A percentile compares a stretch with the other conserved stretches of the same genome.
phyloP scores from a whole-genome alignment of 768 basidiomycete genomes.

The Suillus ampliporus region DNA sequence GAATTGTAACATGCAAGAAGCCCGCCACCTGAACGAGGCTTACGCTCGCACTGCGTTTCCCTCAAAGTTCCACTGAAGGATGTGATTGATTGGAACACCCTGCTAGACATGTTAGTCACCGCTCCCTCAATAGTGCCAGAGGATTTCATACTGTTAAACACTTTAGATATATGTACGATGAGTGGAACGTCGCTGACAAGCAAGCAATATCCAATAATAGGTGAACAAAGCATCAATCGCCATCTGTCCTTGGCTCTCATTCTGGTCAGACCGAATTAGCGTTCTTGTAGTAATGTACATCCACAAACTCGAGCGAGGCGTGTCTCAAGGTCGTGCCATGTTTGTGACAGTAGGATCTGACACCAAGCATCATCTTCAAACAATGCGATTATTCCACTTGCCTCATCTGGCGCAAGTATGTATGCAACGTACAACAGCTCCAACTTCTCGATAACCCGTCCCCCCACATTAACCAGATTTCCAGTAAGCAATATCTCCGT shows the following conservation, averaged over 20 bases:
- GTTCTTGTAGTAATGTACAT: neutral
- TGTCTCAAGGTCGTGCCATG: neutral
- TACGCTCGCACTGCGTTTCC: neutral
- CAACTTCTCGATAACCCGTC: conserved; percentile 1
- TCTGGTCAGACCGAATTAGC: no score
- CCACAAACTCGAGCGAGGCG: neutral
- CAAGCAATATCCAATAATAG: no score
- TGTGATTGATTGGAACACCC: no score
- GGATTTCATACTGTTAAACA: no score
- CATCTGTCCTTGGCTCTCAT: no score
- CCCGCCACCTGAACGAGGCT: neutral
- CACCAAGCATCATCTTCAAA: neutral
- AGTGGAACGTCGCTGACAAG: no score
- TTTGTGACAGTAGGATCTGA: neutral
- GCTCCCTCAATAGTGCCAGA: no score
- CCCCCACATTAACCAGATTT: conserved; percentile 63
- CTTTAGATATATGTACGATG: no score
- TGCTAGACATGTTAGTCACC: no score
- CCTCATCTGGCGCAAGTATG: conserved; percentile 13
- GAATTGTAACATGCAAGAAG: no score
- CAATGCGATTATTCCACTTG: neutral
- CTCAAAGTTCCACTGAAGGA: no score
- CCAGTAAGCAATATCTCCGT: conserved; percentile 94
- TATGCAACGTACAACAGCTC: conserved; percentile 14
- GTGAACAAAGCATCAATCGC: no score